A percentile compares a stretch with the other conserved stretches of the same genome.
Evolutionary conservation across 179 eudicot genomes (phyloP).

Genomic region (Beta lomatogona): DNA sequence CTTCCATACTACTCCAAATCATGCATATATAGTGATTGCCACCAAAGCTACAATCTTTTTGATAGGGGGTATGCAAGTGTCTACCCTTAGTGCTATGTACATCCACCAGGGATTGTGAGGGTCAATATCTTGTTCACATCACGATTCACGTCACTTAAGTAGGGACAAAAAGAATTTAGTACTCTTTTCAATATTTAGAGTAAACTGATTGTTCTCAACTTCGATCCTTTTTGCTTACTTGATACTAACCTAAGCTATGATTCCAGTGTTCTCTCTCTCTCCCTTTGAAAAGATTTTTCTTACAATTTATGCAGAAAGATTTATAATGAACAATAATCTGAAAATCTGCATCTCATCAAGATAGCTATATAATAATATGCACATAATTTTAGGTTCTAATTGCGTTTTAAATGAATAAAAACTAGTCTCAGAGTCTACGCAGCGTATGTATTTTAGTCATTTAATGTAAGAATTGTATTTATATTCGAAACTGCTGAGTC

Average conservation of each 20-base stretch:
- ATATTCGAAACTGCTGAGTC: no score
- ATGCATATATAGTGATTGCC: no score
- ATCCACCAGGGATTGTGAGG: neutral
- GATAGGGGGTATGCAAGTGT: no score
- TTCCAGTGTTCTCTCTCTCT: neutral
- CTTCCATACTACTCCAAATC: no score
- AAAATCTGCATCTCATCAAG: neutral
- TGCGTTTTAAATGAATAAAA: no score
- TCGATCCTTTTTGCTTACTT: neutral
- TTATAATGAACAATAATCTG: neutral
- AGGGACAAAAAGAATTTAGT: neutral
- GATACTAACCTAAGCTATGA: neutral
- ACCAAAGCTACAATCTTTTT: no score
- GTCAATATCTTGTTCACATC: neutral
- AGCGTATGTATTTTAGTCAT: no score
- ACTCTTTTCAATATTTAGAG: neutral
- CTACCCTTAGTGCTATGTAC: no score
- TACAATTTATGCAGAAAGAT: neutral
- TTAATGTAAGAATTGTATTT: no score
- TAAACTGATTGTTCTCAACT: neutral
- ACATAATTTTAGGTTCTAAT: no score
- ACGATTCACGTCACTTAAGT: neutral
- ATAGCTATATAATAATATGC: neutral
- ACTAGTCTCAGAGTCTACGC: no score
- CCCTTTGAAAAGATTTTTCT: neutral